Conservation (phyloP, 306 rosid genomes). For the Fragaria iinumae region DNA sequence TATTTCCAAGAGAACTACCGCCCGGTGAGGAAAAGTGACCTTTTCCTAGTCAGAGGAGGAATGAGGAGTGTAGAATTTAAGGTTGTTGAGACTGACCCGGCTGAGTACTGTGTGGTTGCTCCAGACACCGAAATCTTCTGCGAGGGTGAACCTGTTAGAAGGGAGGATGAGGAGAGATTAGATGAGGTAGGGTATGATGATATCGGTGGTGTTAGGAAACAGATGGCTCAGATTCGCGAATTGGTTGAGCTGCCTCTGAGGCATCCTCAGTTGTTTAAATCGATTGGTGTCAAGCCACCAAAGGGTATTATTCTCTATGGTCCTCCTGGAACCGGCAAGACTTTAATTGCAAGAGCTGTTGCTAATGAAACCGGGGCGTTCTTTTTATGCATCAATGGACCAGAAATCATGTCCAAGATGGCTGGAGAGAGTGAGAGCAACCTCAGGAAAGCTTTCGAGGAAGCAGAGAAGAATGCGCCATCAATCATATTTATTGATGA, state of each 20-base stretch:
- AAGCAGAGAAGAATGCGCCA: constrained; percentile 24
- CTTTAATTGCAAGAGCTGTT: constrained; percentile 37
- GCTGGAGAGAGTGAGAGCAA: constrained; percentile 28
- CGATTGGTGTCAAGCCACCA: constrained; percentile 28
- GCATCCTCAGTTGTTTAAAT: constrained; percentile 26
- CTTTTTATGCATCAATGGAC: constrained; percentile 21
- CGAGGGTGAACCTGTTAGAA: constrained; percentile 21
- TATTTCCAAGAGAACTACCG: constrained; percentile 17
- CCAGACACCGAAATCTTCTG: constrained; percentile 27
- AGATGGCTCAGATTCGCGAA: constrained; percentile 25
- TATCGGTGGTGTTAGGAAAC: constrained; percentile 22
- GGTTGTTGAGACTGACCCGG: constrained; percentile 27
- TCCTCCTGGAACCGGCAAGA: constrained; percentile 44
- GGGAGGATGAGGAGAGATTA: constrained; percentile 25
- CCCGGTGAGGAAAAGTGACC: constrained; percentile 27
- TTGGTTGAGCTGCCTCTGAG: constrained; percentile 25
- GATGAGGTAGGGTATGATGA: constrained; percentile 30
- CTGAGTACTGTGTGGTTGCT: constrained; percentile 26
- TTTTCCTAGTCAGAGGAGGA: constrained; percentile 28
- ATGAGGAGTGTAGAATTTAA: constrained; percentile 32
- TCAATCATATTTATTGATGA: constrained; percentile 23
- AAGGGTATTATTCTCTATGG: constrained; percentile 43
- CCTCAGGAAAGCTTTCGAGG: constrained; percentile 22
- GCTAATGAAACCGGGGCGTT: constrained; percentile 33
- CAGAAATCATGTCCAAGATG: constrained; percentile 19